Evolutionary conservation across 2,329 filamentous ascomycete species (phyloP).

Genomic region (Parascedosporium putredinis): DNA sequence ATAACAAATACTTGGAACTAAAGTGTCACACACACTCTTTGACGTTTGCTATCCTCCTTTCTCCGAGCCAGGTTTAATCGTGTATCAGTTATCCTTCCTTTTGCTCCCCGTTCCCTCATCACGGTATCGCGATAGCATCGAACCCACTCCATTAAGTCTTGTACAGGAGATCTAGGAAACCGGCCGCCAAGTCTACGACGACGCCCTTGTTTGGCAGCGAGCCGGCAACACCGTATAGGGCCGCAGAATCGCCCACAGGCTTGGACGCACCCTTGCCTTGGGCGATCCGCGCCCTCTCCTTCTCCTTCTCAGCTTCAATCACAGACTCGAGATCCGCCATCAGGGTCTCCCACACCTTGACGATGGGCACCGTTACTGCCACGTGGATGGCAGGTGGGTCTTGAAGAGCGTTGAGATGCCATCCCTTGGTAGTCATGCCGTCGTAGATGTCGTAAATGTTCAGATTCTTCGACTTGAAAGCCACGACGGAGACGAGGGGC

Average conservation of each 20-base stretch:
- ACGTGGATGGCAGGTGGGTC: slow-evolving; percentile 86
- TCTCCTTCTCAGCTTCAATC: slow-evolving; percentile 65
- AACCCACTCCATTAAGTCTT: slow-evolving; percentile 51
- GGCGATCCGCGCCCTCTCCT: slow-evolving; percentile 61
- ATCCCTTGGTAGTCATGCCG: slow-evolving; percentile 71
- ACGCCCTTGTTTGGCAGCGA: slow-evolving; percentile 93
- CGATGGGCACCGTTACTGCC: slow-evolving; percentile 81
- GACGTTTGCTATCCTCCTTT: too few relatives aligned
- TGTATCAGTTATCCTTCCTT: too few relatives aligned
- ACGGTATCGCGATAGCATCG: too few relatives aligned
- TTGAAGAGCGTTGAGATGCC: slow-evolving; percentile 94
- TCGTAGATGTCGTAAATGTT: slow-evolving; percentile 94
- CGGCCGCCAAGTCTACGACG: slow-evolving; percentile 78
- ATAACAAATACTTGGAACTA: too few relatives aligned
- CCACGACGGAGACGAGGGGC: slow-evolving; percentile 79
- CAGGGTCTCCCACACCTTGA: slow-evolving; percentile 69
- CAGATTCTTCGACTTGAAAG: slow-evolving; percentile 74
- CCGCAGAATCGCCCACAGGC: slow-evolving; percentile 69
- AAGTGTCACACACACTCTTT: too few relatives aligned
- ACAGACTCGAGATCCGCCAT: slow-evolving; percentile 60
- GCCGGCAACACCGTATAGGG: slow-evolving; percentile 89
- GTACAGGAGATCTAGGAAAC: slow-evolving; percentile 88
- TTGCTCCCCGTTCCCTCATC: too few relatives aligned
- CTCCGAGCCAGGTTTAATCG: too few relatives aligned
- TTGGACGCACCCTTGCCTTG: slow-evolving; percentile 58